These are phyloP conservation scores for Puccinia triticina DNA, from an alignment of 1,284 basidiomycete species.

Conservation along the genomic window DNA sequence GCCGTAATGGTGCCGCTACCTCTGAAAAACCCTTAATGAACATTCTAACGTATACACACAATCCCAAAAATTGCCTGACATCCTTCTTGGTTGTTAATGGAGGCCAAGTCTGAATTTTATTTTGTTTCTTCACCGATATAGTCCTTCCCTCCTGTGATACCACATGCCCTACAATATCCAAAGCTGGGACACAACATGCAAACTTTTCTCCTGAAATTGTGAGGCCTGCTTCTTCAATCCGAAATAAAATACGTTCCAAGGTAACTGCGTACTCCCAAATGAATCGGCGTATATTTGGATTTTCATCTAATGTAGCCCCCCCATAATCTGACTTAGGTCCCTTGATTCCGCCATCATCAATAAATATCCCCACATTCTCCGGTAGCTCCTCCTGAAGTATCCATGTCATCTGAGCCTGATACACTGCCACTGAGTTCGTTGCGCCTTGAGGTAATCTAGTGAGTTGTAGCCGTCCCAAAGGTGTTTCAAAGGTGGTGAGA, in stretches of 20 bases:
- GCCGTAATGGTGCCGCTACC: slow-evolving; percentile 7
- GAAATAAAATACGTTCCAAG: not conserved
- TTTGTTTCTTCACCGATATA: not conserved
- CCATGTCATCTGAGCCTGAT: slow-evolving; percentile 9
- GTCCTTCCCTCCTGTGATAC: not conserved
- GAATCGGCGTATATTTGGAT: not conserved
- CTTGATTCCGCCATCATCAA: slow-evolving; percentile 28
- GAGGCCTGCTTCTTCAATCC: slow-evolving; percentile 4
- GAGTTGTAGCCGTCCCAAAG: not conserved
- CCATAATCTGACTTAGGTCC: not conserved
- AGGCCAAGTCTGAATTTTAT: slow-evolving; percentile 16
- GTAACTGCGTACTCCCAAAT: slow-evolving; percentile 7
- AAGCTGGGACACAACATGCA: slow-evolving; percentile 5
- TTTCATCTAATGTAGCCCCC: not conserved
- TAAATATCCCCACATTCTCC: slow-evolving; percentile 1
- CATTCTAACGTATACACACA: slow-evolving; percentile 33
- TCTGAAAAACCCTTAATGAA: slow-evolving; percentile 4
- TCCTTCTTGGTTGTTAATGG: not conserved
- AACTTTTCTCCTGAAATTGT: no score
- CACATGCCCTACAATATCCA: slow-evolving; percentile 9
- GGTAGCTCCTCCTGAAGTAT: slow-evolving; percentile 5
- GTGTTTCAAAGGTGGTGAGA: not conserved
- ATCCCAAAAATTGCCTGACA: slow-evolving; percentile 14
- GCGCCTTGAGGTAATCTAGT: slow-evolving; percentile 10
- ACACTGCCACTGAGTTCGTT: slow-evolving; percentile 19